Percentiles rank a stretch among this genome's conserved stretches.
Evolutionary conservation across 495 filamentous ascomycete species (phyloP).

Genomic region (Aspergillus nanangensis): DNA sequence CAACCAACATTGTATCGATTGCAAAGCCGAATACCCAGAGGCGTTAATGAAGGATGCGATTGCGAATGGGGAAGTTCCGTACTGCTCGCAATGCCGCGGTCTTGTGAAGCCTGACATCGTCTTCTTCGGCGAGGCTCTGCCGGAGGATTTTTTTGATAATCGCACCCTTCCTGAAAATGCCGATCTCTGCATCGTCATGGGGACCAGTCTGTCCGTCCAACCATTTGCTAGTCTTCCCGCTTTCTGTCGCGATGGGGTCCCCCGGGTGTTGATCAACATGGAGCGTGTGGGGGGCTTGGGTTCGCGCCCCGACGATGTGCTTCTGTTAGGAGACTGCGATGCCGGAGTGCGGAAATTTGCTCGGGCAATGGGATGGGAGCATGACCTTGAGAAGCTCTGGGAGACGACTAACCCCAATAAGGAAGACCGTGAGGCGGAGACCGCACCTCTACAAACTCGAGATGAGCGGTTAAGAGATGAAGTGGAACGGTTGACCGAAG

Average conservation of each 20-base stretch:
- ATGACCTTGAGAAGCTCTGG: slow-evolving; percentile 76
- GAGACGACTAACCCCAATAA: slow-evolving; percentile 44
- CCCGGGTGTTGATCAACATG: slow-evolving; percentile 82
- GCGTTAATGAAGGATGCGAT: slow-evolving; percentile 69
- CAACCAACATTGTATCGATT: slow-evolving; percentile 84
- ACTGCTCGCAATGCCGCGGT: slow-evolving; percentile 68
- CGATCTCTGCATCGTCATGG: slow-evolving; percentile 85
- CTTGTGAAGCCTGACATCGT: slow-evolving; percentile 96
- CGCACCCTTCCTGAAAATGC: slow-evolving; percentile 51
- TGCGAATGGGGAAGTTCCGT: slow-evolving; percentile 56
- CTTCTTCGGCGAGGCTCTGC: slow-evolving; percentile 90
- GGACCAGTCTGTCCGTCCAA: slow-evolving; percentile 82
- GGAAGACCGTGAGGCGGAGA: slow-evolving; percentile 27
- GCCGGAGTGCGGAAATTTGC: slow-evolving; percentile 78
- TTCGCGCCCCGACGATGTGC: slow-evolving; percentile 68
- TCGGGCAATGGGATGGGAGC: slow-evolving; percentile 74
- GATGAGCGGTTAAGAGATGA: slow-evolving; percentile 54
- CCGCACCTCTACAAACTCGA: slow-evolving; percentile 29
- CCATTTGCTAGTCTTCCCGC: slow-evolving; percentile 82
- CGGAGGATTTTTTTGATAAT: slow-evolving; percentile 61
- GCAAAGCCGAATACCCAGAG: slow-evolving; percentile 64
- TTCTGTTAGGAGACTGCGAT: slow-evolving; percentile 76
- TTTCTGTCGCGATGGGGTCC: slow-evolving; percentile 54
- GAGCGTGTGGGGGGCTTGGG: slow-evolving; percentile 82
- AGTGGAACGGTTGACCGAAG: slow-evolving; percentile 48